Evolutionary conservation across 306 rosid species (phyloP), one percentile per base, ranked within the genome.

Genomic region (Sicyos edulis): DNA sequence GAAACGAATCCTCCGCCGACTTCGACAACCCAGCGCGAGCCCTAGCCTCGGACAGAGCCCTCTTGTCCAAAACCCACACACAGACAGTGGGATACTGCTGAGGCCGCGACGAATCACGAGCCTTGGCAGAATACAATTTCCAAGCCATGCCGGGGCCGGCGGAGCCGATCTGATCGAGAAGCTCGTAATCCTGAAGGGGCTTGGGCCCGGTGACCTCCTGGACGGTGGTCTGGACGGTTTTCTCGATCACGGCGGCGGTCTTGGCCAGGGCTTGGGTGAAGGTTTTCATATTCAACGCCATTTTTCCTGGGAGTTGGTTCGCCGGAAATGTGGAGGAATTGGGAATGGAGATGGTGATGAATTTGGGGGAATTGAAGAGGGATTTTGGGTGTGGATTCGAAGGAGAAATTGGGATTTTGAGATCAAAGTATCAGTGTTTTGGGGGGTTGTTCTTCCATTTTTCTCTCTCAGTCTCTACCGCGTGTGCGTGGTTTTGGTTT

Each of bases 201-300:
- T 70, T 93, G 20, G 99, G 99, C 10, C 99, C 99, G n/a, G 99
- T 87, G 9, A 93, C 99, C 49, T 93, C 99, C 71, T 93, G 99
- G 20, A 93, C 98, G 59, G 98, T 93, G 54, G 95, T 93, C 70
- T 86, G 92, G 0, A 93, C 99, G 17, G 70, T 89, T 76, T 91
- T 93, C 76, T 93, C 99, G 54, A 93, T 93, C 0, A 91, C 97
- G 55, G 99, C 97, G 0, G 97, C 95, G 78, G 99, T 88, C 82
- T 93, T 93, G 58, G 99, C 99, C n/a, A 91, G 52, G 53, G 97
- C 99, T 83, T 93, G 99, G 68, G 96, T 89, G 72, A 93, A 89
- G 83, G 95, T 84, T 84, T 93, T 93, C 95, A 93, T 93, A 79
- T 93, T 93, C 65, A 93, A 78, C 54, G 98, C 86, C 98, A 88